Evolutionary conservation across 352 stramenopile species (phyloP), one percentile per base, ranked within the genome.

Genomic region (Globisporangium megalacanthum): DNA sequence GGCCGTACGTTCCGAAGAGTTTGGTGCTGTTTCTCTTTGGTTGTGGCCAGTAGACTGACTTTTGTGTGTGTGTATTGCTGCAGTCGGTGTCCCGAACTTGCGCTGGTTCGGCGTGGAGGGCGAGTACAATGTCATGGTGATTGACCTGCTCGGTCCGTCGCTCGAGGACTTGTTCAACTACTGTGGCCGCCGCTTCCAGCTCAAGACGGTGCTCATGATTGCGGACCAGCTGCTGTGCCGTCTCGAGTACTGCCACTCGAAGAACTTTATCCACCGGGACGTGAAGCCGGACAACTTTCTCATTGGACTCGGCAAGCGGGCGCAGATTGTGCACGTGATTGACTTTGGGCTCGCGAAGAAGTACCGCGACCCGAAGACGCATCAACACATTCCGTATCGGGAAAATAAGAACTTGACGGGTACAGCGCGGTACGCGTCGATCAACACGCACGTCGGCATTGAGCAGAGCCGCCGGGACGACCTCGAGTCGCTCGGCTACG

Each of bases 81-180:
- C 64, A 98, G 95, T 99, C 52, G 97, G 97, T 49, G 98, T 99
- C 55, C 96, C 97, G 4, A 98, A 97, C 69, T 89, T 99, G 35
- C 88, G 95, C 62, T 99, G 97, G 96, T 99, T 99, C 70, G 97
- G 97, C 47, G 96, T 99, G 22, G 97, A 99, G 80, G 97, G 95
- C 52, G 95, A 99, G 71, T 99, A 99, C 86, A 99, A 99, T 66
- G 97, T 99, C 36, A 99, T 99, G 97, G 97, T 99, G 22, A 96
- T 99, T 52, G 98, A 99, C 71, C 75, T 99, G 44, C 79, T 99
- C 7, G 98, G 98, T 14, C 97, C 97, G 6, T 99, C 91, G 47
- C 77, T 94, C 9, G 85, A 94, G 48, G 83, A 94, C 53, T 64
- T 95, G 41, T 95, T 95, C 73, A 95, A 94, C 69, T 92, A 92